These are phyloP conservation scores for Avena eriantha DNA, from an alignment of 176 grass and related monocot genomes.

Conservation along the genomic window DNA sequence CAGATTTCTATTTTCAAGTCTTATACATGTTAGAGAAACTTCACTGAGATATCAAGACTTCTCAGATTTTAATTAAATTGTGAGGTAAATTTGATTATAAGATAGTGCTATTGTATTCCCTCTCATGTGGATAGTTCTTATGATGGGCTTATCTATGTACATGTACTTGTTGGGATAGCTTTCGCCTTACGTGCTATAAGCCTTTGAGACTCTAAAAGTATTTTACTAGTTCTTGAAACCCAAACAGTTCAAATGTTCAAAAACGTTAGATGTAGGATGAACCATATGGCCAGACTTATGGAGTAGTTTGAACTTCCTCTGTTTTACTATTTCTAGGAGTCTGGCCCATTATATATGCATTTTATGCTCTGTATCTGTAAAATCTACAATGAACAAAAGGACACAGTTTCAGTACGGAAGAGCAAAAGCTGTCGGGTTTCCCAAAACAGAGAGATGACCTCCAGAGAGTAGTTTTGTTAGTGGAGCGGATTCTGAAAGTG, in stretches of 20 bases:
- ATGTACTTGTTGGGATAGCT: conserved; percentile 17
- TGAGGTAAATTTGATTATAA: not conserved
- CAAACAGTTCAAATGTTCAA: not conserved
- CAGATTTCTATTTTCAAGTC: not conserved
- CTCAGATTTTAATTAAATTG: not conserved
- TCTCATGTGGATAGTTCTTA: not conserved
- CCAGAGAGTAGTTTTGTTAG: not conserved
- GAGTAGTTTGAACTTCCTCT: not conserved
- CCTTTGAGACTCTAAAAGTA: not conserved
- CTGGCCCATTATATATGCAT: not conserved
- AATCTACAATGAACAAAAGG: not conserved
- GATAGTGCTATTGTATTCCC: not conserved
- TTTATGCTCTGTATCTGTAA: not conserved
- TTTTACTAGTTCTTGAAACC: not conserved
- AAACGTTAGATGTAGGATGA: not conserved
- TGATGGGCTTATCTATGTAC: not conserved
- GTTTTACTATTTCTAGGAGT: not conserved
- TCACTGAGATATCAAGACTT: not conserved
- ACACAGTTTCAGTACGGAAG: not conserved
- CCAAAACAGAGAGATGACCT: not conserved
- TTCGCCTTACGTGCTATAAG: not conserved
- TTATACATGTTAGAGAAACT: not conserved
- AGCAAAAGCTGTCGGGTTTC: not conserved
- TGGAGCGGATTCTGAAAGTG: not conserved
- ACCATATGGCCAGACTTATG: not conserved